phyloP scores from a whole-genome alignment of 371 early-diverging fungal genomes.

The Mortierella sp. region DNA sequence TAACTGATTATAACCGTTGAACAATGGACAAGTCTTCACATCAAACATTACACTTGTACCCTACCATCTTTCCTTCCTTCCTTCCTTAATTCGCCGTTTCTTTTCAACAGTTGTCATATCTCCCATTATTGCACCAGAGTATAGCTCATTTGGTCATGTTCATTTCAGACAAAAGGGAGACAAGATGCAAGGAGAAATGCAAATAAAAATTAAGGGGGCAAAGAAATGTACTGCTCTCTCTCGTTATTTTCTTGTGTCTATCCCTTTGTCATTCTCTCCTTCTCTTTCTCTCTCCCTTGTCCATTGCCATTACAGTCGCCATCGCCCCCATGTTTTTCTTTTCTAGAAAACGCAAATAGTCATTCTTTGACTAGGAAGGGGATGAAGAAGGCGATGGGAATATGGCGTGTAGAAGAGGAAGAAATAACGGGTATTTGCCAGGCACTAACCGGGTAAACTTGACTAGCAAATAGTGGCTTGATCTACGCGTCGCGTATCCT shows the following conservation, averaged over 20 bases:
- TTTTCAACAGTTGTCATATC: background rate
- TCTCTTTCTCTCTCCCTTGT: background rate
- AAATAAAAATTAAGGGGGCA: no score
- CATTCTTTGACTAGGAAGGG: background rate
- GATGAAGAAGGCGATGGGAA: background rate
- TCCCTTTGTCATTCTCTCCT: background rate
- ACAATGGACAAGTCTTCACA: no score
- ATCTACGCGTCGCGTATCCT: background rate
- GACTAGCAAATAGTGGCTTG: background rate
- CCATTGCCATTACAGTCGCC: background rate
- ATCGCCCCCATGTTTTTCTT: background rate
- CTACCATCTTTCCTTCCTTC: background rate
- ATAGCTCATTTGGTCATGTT: background rate
- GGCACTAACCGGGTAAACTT: no score
- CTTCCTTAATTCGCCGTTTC: background rate
- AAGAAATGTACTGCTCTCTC: no score
- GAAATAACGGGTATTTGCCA: background rate
- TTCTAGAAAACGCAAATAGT: background rate
- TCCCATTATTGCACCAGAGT: background rate
- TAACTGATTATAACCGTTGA: no score
- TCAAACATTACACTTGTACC: no score
- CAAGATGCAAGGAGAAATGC: background rate
- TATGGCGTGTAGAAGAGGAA: background rate
- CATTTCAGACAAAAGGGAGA: background rate
- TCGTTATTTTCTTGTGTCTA: no score